phyloP scores from a whole-genome alignment of 306 rosid species.

The Castanea mollissima region DNA sequence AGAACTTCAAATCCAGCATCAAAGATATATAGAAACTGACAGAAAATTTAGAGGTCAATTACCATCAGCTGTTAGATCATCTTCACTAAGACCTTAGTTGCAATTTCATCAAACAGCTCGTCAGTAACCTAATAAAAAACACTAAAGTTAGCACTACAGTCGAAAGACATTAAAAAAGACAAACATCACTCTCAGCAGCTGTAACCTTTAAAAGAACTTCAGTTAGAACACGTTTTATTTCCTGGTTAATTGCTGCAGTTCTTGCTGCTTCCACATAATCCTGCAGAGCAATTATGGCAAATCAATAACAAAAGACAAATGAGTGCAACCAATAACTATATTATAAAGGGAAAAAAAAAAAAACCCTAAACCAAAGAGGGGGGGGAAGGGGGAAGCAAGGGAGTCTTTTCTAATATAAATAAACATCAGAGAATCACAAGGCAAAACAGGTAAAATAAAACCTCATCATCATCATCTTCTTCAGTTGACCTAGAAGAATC shows the following conservation, averaged over 20 bases:
- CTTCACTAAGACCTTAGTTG: constrained; percentile 83
- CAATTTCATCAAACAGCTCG: constrained; percentile 93
- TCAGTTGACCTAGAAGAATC: constrained; percentile 87
- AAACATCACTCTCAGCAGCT: constrained; percentile 11
- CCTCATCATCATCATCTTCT: constrained; percentile 97
- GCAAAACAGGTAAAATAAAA: constrained; percentile 26
- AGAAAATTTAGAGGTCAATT: constrained; percentile 13
- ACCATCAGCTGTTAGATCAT: constrained; percentile 71
- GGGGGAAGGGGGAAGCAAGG: neutral
- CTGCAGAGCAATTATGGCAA: constrained; percentile 30
- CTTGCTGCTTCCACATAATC: constrained; percentile 72
- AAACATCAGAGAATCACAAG: neutral
- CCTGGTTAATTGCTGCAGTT: constrained; percentile 84
- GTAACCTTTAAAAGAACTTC: constrained; percentile 90
- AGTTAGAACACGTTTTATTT: constrained; percentile 85
- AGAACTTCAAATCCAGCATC: neutral
- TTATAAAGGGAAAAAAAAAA: neutral
- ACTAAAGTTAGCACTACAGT: constrained; percentile 26
- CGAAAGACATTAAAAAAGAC: constrained; percentile 7
- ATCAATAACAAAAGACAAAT: neutral
- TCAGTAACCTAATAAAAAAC: constrained; percentile 77
- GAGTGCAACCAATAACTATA: neutral
- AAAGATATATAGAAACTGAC: constrained; percentile 2
- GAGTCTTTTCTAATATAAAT: neutral
- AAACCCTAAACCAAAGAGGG: neutral